Conservation (phyloP, 2,329 filamentous ascomycete genomes). For the Ophiognomonia clavigignenti-juglandacearum region DNA sequence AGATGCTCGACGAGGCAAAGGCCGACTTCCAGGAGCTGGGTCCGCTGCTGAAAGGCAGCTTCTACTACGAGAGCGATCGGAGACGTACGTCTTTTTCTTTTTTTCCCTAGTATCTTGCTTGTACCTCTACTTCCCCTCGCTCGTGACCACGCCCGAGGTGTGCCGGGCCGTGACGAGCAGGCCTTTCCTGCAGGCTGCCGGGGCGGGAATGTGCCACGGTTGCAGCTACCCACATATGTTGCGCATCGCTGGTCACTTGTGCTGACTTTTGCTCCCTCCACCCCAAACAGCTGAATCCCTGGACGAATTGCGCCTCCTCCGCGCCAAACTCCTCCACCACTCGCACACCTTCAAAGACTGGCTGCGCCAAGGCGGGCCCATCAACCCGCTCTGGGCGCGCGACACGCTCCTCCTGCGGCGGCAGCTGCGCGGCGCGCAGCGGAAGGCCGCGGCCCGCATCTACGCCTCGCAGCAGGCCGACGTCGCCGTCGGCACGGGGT, state of each 20-base stretch:
- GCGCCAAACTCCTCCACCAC: constrained; percentile 41
- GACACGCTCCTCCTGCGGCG: constrained; percentile 45
- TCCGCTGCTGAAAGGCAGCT: constrained; percentile 48
- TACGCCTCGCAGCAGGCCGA: constrained; percentile 46
- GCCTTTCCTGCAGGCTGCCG: too few relatives aligned
- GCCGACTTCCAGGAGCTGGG: constrained; percentile 56
- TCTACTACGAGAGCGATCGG: constrained; percentile 54
- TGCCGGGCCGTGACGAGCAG: neutral
- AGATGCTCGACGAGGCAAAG: constrained; percentile 53
- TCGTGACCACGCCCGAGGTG: too few relatives aligned
- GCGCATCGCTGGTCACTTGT: too few relatives aligned
- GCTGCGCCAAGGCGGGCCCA: constrained; percentile 48
- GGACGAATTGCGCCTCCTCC: constrained; percentile 42
- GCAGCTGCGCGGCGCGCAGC: constrained; percentile 53
- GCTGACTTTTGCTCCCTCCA: too few relatives aligned
- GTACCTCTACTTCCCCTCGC: neutral
- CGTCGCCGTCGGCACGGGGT: constrained; percentile 29
- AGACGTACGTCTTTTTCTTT: constrained; percentile 36
- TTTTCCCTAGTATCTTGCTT: neutral
- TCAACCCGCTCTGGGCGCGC: constrained; percentile 50
- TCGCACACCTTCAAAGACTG: constrained; percentile 49
- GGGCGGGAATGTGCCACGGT: too few relatives aligned
- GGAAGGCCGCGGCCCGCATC: constrained; percentile 52
- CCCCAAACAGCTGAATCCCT: constrained; percentile 49
- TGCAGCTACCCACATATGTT: too few relatives aligned